These are phyloP conservation scores for Rhipidocladum racemiflorum DNA, from an alignment of 176 grass and related monocot species.

Conservation along the genomic window DNA sequence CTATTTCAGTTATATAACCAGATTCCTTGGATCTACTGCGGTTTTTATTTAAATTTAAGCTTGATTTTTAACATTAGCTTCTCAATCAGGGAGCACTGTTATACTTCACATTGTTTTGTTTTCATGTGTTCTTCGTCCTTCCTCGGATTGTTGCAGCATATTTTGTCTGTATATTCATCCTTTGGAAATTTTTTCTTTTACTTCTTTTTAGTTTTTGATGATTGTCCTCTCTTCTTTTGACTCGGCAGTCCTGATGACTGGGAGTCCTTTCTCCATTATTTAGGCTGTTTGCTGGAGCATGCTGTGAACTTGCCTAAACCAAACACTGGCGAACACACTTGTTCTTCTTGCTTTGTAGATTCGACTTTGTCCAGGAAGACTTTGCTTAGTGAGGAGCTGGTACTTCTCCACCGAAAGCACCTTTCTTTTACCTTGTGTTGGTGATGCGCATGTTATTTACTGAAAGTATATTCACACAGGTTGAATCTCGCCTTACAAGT, in stretches of 20 bases:
- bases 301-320: constrained; percentile 63
- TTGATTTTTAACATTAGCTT: background rate
- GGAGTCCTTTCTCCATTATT: constrained; percentile 94
- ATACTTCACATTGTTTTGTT: constrained; percentile 17
- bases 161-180: constrained; percentile 8
- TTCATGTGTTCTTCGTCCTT: background rate
- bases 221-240: constrained; percentile 51
- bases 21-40: background rate
- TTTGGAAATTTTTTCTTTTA: background rate
- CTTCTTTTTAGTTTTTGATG: constrained; percentile 49
- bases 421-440: constrained; percentile 7
- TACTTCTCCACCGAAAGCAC: constrained; percentile 35
- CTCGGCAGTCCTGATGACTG: constrained; percentile 96
- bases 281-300: constrained; percentile 91
- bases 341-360: constrained; percentile 44
- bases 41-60: constrained; percentile 3
- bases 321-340: constrained; percentile 38
- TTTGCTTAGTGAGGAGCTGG: constrained; percentile 58
- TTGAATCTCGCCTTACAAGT: constrained; percentile 73
- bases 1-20: constrained; percentile 20
- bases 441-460: constrained; percentile 30
- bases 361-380: constrained; percentile 42
- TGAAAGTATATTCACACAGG: constrained; percentile 40
- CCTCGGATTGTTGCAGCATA: constrained; percentile 14
- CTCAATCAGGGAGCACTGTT: background rate